Evolutionary conservation across 345 rosid genomes (phyloP).

Genomic region (Crucihimalaya himalaica): DNA sequence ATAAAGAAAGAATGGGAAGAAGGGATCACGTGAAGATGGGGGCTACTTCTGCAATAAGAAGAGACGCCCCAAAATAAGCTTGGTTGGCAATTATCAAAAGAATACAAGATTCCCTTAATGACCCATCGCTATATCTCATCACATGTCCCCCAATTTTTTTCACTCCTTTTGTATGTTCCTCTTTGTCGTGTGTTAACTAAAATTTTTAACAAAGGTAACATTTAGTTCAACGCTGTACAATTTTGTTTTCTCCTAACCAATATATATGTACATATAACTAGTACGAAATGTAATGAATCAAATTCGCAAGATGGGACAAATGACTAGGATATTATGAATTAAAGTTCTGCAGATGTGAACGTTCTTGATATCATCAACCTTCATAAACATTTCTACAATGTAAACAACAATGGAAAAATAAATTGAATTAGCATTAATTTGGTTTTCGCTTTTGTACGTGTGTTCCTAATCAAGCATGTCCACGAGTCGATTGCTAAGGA

Average conservation of each 20-base stretch:
- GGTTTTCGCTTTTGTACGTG: too few species aligned
- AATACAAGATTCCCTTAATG: constrained; percentile 35
- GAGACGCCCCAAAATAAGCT: constrained; percentile 68
- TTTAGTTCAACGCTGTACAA: not conserved
- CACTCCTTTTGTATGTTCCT: not conserved
- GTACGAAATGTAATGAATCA: not conserved
- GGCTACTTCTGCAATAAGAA: constrained; percentile 42
- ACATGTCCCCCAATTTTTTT: constrained; percentile 24
- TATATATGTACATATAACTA: not conserved
- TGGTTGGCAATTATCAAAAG: constrained; percentile 62
- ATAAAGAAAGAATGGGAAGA: constrained; percentile 47
- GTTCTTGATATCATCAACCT: not conserved
- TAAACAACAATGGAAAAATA: too few species aligned
- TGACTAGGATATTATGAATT: not conserved
- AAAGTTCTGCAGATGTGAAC: not conserved
- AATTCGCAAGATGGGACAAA: not conserved
- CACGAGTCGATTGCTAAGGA: too few species aligned
- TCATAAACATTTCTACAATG: not conserved
- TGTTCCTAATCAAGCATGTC: too few species aligned
- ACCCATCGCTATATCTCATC: constrained; percentile 40
- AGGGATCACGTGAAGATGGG: constrained; percentile 74
- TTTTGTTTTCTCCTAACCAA: not conserved
- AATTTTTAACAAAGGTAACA: constrained; percentile 5
- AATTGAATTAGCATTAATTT: too few species aligned
- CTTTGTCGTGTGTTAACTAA: constrained; percentile 5